Conservation (phyloP, 2,329 filamentous ascomycete genomes). For the Fusarium floridanum region DNA sequence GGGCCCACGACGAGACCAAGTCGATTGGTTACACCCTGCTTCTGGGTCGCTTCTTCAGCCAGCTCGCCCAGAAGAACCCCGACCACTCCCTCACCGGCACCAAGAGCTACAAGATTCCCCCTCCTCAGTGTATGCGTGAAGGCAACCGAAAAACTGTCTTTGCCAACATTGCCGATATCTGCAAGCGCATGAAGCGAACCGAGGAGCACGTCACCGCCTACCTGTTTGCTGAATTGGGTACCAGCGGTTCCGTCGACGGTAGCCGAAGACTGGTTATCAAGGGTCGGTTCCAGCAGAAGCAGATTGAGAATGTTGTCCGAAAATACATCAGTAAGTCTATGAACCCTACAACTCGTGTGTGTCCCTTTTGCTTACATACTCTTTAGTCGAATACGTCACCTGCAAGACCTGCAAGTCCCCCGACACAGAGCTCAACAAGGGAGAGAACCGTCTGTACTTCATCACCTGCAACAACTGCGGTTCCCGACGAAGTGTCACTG, state of each 20-base stretch:
- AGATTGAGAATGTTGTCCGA: constrained; percentile 96
- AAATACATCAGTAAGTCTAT: constrained; percentile 86
- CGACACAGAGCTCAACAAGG: constrained; percentile 97
- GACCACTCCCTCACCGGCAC: constrained; percentile 90
- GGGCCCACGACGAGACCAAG: constrained; percentile 83
- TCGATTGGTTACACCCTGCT: constrained; percentile 88
- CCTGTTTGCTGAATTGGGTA: constrained; percentile 97
- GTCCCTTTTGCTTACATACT: constrained; percentile 46
- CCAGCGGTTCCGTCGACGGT: constrained; percentile 94
- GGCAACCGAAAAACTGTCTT: constrained; percentile 99
- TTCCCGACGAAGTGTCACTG: constrained; percentile 88
- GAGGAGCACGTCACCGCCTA: constrained; percentile 98
- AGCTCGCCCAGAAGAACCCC: constrained; percentile 95
- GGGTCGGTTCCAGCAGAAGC: constrained; percentile 99
- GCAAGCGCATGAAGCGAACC: constrained; percentile 98
- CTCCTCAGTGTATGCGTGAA: constrained; percentile 98
- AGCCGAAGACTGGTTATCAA: constrained; percentile 96
- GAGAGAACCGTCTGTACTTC: constrained; percentile 99
- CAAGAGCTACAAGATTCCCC: constrained; percentile 99
- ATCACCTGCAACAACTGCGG: constrained; percentile 92
- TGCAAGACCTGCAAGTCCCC: constrained; percentile 98
- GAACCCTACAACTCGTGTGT: background rate
- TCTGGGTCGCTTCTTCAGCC: constrained; percentile 92
- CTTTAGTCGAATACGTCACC: constrained; percentile 90
- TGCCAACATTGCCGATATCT: constrained; percentile 98